Percentiles rank a stretch among this genome's conserved stretches.
Evolutionary conservation across 805 yeast species (phyloP).

Genomic region (Monosporozyma yasuniensis): DNA sequence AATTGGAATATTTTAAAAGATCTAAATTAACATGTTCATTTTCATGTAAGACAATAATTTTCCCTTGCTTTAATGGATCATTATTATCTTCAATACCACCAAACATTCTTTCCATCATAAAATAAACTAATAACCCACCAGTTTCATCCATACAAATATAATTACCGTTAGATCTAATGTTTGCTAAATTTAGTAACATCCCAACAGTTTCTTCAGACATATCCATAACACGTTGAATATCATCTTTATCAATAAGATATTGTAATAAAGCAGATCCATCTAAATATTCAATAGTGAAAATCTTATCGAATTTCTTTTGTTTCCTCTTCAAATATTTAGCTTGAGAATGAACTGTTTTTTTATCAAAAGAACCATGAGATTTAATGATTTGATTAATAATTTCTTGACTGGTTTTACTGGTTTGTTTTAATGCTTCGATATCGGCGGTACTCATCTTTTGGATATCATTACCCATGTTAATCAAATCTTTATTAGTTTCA

Average conservation of each 20-base stretch:
- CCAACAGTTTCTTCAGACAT: constrained; percentile 82
- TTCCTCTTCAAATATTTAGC: constrained; percentile 87
- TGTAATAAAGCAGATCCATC: constrained; percentile 64
- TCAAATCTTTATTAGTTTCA: constrained; percentile 54
- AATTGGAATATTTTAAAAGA: constrained; percentile 58
- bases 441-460: constrained; percentile 74
- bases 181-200: constrained; percentile 64
- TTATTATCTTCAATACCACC: constrained; percentile 32
- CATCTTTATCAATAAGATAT: constrained; percentile 70
- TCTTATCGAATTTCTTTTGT: constrained; percentile 80
- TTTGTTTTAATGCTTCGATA: constrained; percentile 70
- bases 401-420: constrained; percentile 62
- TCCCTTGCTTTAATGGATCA: constrained; percentile 35
- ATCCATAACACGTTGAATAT: constrained; percentile 57
- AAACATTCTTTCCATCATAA: constrained; percentile 84
- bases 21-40: constrained; percentile 86
- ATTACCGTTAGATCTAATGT: constrained; percentile 81
- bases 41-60: constrained; percentile 73
- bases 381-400: constrained; percentile 76
- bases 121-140: constrained; percentile 81
- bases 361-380: constrained; percentile 77
- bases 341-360: constrained; percentile 83
- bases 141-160: constrained; percentile 88
- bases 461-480: constrained; percentile 57
- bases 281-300: constrained; percentile 73